Conservation (phyloP, 73 alveolate genomes). For the Stentor coeruleus region DNA sequence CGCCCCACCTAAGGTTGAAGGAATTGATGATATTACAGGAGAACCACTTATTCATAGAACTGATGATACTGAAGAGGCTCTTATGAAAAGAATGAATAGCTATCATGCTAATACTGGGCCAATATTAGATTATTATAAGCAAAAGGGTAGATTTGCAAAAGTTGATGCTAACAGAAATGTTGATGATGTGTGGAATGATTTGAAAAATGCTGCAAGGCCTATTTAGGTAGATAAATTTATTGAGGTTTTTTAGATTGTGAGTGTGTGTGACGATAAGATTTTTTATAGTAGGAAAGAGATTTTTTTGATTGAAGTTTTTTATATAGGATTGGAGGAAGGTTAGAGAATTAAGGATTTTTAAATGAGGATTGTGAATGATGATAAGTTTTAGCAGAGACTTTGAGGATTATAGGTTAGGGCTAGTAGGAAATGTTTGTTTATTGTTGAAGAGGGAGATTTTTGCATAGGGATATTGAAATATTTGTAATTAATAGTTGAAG, state of each 20-base stretch:
- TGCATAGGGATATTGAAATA: too few relatives aligned
- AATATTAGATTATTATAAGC: conserved; percentile 66
- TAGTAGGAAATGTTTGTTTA: too few relatives aligned
- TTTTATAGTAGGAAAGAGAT: not conserved
- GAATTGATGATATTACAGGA: conserved; percentile 74
- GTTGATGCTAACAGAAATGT: conserved; percentile 39
- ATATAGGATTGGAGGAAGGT: too few relatives aligned
- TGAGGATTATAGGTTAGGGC: too few relatives aligned
- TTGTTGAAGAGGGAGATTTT: too few relatives aligned
- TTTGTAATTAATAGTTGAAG: too few relatives aligned
- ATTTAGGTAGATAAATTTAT: not conserved
- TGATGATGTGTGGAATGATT: conserved; percentile 11
- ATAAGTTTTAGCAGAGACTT: too few relatives aligned
- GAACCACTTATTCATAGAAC: conserved; percentile 73
- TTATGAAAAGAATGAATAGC: conserved; percentile 58
- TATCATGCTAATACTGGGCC: conserved; percentile 74
- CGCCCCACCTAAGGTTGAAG: conserved; percentile 79
- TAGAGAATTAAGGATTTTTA: too few relatives aligned
- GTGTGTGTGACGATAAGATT: too few relatives aligned
- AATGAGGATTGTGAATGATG: too few relatives aligned
- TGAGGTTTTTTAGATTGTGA: too few relatives aligned
- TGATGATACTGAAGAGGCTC: conserved; percentile 78
- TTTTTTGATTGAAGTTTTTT: too few relatives aligned
- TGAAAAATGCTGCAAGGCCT: not conserved
- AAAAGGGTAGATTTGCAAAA: conserved; percentile 39